Base-by-base conservation (phyloP, 2,329 filamentous ascomycete species). In the Endoconidiophora laricicola region DNA sequence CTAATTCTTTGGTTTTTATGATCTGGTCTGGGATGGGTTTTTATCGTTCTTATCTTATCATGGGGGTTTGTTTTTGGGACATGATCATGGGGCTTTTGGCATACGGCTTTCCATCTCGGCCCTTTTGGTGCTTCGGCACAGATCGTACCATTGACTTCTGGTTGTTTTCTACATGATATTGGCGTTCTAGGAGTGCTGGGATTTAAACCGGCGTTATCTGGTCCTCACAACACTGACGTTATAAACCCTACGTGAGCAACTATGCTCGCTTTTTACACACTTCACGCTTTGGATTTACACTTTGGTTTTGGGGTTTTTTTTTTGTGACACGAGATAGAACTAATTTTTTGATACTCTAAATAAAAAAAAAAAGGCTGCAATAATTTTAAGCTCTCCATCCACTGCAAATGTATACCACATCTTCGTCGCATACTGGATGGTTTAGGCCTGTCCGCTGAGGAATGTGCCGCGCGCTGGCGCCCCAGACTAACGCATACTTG, bases 401-500 rank as follows among this genome's bases (percentile, higher is more conserved):
- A 57, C 73, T 80, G 48, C 79, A 72, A 60, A 82, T 81, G 59
- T 78, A 79, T 46, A 81, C 78, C 16, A 81, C 78, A 59, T 81
- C 78, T 62, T 81, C 78, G 55, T 82, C 78, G 2, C 72, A 67
- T 42, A 98, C 88, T 10, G 77, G 60, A 70, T 98, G 91, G 5
- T 77, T 71, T 59, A 98, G 65, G 1, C 91, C 93, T 37, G 95
- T 90, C 55, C 91, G 73, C 70, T 98, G 91, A 36, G 93, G 91
- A 36, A 96, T 73, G 70, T 98, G 93, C 60, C 86, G 79, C 36
- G 91, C 91, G 65, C 90, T 96, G 16, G 88, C 88, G 3, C 91
- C 91, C 93, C 93, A 98, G 0, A 98, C 91, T 57, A 96, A 68
- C 2, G 91, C 93, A 68, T 96, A 95, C 71, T 96, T 98, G 74